These are phyloP conservation scores for Chrysanthemum lavandulifolium DNA, from an alignment of 129 eudicot species.

Conservation along the genomic window DNA sequence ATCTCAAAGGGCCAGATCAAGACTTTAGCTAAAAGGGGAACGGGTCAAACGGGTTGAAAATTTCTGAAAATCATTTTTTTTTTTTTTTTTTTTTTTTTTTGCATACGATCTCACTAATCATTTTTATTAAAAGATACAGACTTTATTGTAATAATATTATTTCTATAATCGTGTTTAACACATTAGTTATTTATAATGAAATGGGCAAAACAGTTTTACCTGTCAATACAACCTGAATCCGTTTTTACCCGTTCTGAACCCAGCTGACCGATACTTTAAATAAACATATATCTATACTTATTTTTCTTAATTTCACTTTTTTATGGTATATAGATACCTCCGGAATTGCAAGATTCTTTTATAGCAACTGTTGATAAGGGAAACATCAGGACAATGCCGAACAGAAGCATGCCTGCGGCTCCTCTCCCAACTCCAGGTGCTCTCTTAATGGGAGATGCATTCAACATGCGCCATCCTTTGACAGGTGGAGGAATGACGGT, in stretches of 20 bases:
- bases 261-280: background rate
- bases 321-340: constrained; percentile 50
- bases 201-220: too few species aligned
- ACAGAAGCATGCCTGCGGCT: constrained; percentile 96
- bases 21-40: background rate
- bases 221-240: too few species aligned
- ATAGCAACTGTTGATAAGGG: constrained; percentile 70
- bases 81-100: too few species aligned
- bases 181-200: too few species aligned
- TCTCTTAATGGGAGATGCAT: constrained; percentile 87
- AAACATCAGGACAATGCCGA: constrained; percentile 79
- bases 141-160: too few species aligned
- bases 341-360: constrained; percentile 61
- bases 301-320: background rate
- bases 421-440: constrained; percentile 94
- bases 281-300: background rate
- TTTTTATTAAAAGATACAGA: too few species aligned
- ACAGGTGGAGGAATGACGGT: constrained; percentile 99
- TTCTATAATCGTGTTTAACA: too few species aligned
- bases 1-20: background rate
- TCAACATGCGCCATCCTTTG: constrained; percentile 92
- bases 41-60: background rate
- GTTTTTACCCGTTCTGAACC: too few species aligned
- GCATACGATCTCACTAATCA: too few species aligned
- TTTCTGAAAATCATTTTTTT: too few species aligned